Base-by-base conservation (phyloP, 1,284 basidiomycete species). In the Cerioporus squamosus region DNA sequence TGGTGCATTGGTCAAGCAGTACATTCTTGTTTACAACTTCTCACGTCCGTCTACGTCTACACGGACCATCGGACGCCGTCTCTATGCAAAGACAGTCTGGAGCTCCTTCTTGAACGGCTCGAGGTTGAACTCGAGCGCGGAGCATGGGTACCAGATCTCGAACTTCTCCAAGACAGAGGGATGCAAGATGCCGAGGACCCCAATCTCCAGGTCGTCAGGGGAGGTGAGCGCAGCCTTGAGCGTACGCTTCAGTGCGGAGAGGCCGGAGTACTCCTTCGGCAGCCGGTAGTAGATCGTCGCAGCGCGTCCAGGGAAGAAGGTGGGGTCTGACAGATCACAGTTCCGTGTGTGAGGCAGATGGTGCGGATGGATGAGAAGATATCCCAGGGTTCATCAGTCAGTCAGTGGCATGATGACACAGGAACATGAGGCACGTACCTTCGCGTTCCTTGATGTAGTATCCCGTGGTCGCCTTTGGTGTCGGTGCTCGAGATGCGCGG, bases 131-230 rank as follows among this genome's bases (percentile, higher is more conserved):
- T 99, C 97, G 59, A 99, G 79, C 10, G 90, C 90, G 17, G 95
- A 97, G 75, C 95, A 98, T n/a, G 97, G 97, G 76, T 93, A 96
- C 47, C 86, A 85, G 65, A 99, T 90, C 74, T 97, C 95, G 75
- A 96, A 98, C 68, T 93, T 94, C 68, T 88, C 85, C 57, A 98
- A 79, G n/a, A 97, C 96, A 14, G 79, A 84, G 3, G 96, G 95
- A 74, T 98, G 95, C 59, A 98, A 78, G 65, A 97, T 92, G 26
- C 95, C 95, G 56, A 98, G 78, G 36, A 82, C 84, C 42, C 95
- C 95, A 67, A 98, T 91, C 60, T 84, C 80, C 53, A 87, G 73
- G 73, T 97, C 95, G 33, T 66, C 59, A 23, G 66, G 49, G 49
- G 57, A 57, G 55, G 61, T 46, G n/a, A 72, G 52, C 29, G 63